Conservation (phyloP, 129 eudicot genomes). For the Oenanthe sinensis region DNA sequence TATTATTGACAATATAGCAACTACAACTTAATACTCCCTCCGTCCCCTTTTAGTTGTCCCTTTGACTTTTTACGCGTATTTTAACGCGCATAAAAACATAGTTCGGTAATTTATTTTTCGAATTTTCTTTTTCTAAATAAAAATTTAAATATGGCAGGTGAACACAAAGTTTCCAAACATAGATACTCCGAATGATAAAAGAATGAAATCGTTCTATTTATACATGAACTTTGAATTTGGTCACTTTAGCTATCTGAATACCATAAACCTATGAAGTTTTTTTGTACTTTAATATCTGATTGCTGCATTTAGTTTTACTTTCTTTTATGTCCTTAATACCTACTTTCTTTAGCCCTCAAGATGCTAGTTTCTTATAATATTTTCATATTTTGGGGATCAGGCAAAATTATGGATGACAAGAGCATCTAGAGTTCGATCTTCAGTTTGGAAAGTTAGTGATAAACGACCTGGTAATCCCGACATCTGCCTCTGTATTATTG, state of each 20-base stretch:
- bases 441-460: slow-evolving; percentile 81
- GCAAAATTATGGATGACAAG: slow-evolving; percentile 72
- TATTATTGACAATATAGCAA: too few species aligned
- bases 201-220: not conserved
- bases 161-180: not conserved
- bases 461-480: slow-evolving; percentile 66
- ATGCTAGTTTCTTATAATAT: not conserved
- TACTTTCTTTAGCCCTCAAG: not conserved
- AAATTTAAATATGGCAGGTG: too few species aligned
- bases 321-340: not conserved
- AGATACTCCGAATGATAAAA: not conserved
- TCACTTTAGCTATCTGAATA: not conserved
- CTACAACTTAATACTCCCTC: not conserved
- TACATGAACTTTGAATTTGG: not conserved
- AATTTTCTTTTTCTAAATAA: too few species aligned
- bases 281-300: not conserved
- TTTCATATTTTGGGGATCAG: slow-evolving; percentile 25
- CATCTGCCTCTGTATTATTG: not conserved
- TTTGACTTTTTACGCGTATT: too few species aligned
- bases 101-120: too few species aligned
- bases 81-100: too few species aligned
- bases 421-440: slow-evolving; percentile 78
- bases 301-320: not conserved
- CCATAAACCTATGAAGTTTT: not conserved
- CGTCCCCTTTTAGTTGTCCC: too few species aligned